A percentile compares a stretch with the other conserved stretches of the same genome.
Conservation (phyloP, 2,329 filamentous ascomycete genomes). For the Byssothecium circinans region DNA sequence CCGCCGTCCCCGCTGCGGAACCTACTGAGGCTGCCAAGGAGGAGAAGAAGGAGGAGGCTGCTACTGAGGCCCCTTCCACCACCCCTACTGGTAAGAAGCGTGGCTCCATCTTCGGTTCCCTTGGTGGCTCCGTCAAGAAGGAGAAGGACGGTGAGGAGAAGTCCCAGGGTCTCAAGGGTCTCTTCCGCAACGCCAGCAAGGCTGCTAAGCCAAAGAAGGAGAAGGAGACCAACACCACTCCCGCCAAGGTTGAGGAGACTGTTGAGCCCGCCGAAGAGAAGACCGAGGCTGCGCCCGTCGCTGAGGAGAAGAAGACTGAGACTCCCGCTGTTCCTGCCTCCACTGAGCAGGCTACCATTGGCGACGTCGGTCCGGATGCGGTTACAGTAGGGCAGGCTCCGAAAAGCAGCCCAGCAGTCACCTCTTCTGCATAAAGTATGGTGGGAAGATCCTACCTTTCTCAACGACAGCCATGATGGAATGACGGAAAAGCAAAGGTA, state of each 20-base stretch:
- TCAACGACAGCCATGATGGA: constrained; percentile 46
- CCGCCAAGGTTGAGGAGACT: constrained; percentile 41
- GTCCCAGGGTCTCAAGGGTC: constrained; percentile 30
- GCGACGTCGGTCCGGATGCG: constrained; percentile 43
- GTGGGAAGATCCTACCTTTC: constrained; percentile 43
- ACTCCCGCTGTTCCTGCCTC: constrained; percentile 23
- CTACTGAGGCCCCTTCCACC: constrained; percentile 45
- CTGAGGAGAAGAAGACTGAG: constrained; percentile 34
- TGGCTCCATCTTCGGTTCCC: constrained; percentile 77
- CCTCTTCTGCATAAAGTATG: constrained; percentile 48
- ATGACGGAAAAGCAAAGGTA: constrained; percentile 49
- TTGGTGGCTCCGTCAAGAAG: constrained; percentile 68
- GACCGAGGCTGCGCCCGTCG: constrained; percentile 19
- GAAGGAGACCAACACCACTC: constrained; percentile 36
- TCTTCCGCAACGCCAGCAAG: constrained; percentile 47
- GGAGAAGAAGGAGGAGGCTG: constrained; percentile 38
- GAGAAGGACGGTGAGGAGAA: constrained; percentile 46
- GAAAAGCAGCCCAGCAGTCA: constrained; percentile 44
- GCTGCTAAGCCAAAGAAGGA: constrained; percentile 43
- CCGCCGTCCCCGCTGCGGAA: constrained; percentile 37
- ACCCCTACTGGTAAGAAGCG: constrained; percentile 71
- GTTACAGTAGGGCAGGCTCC: constrained; percentile 45
- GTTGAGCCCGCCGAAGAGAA: constrained; percentile 30
- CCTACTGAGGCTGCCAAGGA: constrained; percentile 47
- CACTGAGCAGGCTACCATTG: constrained; percentile 36